Evolutionary conservation across 768 basidiomycete species (phyloP).

Genomic region (Floccularia luteovirens): DNA sequence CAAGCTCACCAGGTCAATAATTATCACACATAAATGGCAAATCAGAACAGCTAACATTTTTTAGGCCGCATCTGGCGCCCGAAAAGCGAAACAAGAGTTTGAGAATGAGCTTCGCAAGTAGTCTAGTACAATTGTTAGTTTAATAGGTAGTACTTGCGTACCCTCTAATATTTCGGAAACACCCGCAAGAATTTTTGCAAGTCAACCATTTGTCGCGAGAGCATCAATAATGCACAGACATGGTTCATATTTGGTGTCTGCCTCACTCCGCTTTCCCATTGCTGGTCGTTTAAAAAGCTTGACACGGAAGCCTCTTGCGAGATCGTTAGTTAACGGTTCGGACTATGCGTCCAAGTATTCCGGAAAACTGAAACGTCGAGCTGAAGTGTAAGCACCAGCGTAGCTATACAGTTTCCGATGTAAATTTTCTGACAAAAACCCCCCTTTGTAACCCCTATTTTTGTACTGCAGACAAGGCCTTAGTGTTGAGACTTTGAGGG

Average conservation of each 20-base stretch:
- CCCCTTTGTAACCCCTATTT: constrained; percentile 3
- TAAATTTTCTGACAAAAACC: constrained; percentile 11
- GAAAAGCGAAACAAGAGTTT: constrained; percentile 25
- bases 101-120: constrained; percentile 18
- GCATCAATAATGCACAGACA: no score
- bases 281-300: no score
- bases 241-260: no score
- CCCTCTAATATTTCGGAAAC: no score
- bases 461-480: constrained; percentile 33
- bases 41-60: constrained; percentile 11
- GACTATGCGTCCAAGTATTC: constrained; percentile 50
- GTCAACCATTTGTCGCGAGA: no score
- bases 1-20: constrained; percentile 31
- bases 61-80: constrained; percentile 24
- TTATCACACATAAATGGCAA: constrained; percentile 1
- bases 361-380: constrained; percentile 56
- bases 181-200: no score
- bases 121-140: background rate
- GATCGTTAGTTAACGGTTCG: background rate
- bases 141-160: background rate
- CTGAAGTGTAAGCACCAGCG: constrained; percentile 29
- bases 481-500: constrained; percentile 15
- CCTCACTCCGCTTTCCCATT: no score
- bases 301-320: no score
- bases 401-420: no score